Percentiles rank a stretch among this genome's conserved stretches.
These are phyloP conservation scores for Pseudonitzschia delicatissima DNA, from an alignment of 108 stramenopile species.

Conservation along the genomic window DNA sequence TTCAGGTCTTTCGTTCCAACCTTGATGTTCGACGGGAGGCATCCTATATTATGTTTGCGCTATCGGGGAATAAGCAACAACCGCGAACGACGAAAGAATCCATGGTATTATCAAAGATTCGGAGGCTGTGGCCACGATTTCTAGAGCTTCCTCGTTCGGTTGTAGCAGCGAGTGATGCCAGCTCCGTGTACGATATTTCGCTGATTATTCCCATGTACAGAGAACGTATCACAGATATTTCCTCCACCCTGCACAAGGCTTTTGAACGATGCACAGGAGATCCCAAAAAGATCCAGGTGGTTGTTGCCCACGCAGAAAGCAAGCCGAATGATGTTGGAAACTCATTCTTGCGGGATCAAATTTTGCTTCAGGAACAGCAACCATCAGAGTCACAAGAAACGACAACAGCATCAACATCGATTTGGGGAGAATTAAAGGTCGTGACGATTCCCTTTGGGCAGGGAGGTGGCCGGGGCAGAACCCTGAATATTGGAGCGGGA, in stretches of 20 bases:
- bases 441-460: conserved; percentile 25
- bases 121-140: conserved; percentile 4
- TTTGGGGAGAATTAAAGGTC: conserved; percentile 15
- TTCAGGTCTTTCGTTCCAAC: not conserved
- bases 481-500: conserved; percentile 67
- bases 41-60: not conserved
- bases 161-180: not conserved
- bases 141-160: not conserved
- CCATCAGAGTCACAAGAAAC: not conserved
- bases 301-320: not conserved
- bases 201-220: conserved; percentile 10
- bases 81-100: not conserved
- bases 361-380: not conserved
- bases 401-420: not conserved
- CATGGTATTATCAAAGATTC: not conserved
- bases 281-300: not conserved
- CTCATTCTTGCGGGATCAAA: not conserved
- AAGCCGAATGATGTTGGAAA: not conserved
- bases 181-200: not conserved
- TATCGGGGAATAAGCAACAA: not conserved
- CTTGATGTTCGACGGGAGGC: conserved; percentile 2
- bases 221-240: not conserved
- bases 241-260: not conserved
- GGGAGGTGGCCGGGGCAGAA: conserved; percentile 73
- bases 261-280: not conserved